phyloP scores from a whole-genome alignment of 2,329 filamentous ascomycete genomes.

The Diaporthe citrichinensis region DNA sequence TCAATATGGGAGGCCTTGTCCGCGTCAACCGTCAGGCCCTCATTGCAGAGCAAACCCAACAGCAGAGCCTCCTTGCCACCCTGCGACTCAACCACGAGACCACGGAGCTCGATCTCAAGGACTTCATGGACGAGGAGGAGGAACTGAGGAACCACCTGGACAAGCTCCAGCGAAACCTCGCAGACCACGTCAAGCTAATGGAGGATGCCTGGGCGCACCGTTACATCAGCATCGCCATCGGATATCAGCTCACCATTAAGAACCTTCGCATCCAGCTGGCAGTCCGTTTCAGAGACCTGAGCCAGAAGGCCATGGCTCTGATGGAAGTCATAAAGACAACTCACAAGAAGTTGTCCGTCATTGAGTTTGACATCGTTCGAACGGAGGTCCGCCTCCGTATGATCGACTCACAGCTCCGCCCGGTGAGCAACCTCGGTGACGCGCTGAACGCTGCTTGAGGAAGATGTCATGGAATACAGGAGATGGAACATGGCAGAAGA shows the following conservation, averaged over 20 bases:
- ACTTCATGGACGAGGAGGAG: background rate
- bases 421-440: background rate
- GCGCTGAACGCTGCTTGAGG: background rate
- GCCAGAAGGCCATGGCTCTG: background rate
- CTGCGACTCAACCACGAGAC: background rate
- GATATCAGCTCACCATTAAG: background rate
- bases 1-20: background rate
- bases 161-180: background rate
- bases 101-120: background rate
- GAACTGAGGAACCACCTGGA: background rate
- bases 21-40: background rate
- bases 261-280: background rate
- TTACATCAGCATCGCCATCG: background rate
- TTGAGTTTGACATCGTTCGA: background rate
- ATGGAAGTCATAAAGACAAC: background rate
- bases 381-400: background rate
- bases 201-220: background rate
- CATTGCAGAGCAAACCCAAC: background rate
- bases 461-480: fast-evolving
- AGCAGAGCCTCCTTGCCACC: too few relatives aligned
- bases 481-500: background rate
- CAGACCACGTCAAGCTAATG: background rate
- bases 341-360: background rate
- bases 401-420: background rate
- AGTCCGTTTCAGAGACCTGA: background rate